phyloP scores from a whole-genome alignment of 768 basidiomycete species.

The Pleurotus cornucopiae region DNA sequence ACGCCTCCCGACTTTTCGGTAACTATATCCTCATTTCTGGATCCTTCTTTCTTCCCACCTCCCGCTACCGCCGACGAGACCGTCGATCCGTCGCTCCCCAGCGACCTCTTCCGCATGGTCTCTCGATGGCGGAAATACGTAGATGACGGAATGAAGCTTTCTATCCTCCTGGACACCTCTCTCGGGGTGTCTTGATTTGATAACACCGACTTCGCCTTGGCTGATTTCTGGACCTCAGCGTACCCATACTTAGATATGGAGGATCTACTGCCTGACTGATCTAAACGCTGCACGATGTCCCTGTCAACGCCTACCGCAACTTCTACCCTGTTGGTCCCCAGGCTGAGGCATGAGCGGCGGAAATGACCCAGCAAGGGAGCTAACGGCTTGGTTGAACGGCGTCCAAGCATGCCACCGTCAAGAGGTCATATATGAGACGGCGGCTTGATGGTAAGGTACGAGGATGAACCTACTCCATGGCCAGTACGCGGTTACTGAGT shows the following conservation, averaged over 20 bases:
- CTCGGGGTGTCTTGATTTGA: constrained; percentile 37
- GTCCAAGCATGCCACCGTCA: constrained; percentile 83
- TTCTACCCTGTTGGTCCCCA: constrained; percentile 91
- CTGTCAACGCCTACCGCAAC: constrained; percentile 80
- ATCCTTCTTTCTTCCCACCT: constrained; percentile 56
- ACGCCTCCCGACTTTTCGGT: constrained; percentile 78
- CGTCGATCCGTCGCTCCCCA: background rate
- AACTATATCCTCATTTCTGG: constrained; percentile 54
- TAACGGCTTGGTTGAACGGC: constrained; percentile 63
- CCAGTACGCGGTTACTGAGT: constrained; percentile 25
- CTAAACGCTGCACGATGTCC: constrained; percentile 64
- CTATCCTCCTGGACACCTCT: constrained; percentile 55
- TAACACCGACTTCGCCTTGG: constrained; percentile 17
- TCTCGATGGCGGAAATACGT: constrained; percentile 72
- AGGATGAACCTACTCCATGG: constrained; percentile 29
- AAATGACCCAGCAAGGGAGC: constrained; percentile 76
- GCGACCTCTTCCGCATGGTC: constrained; percentile 55
- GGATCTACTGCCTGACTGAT: constrained; percentile 34
- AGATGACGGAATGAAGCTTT: constrained; percentile 56
- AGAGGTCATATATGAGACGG: constrained; percentile 4
- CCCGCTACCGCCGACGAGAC: constrained; percentile 19
- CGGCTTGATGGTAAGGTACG: background rate
- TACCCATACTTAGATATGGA: constrained; percentile 76
- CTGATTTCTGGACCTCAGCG: constrained; percentile 70
- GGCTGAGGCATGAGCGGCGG: constrained; percentile 24